Conservation (phyloP, 352 stramenopile species). For the Sclerospora graminicola region DNA sequence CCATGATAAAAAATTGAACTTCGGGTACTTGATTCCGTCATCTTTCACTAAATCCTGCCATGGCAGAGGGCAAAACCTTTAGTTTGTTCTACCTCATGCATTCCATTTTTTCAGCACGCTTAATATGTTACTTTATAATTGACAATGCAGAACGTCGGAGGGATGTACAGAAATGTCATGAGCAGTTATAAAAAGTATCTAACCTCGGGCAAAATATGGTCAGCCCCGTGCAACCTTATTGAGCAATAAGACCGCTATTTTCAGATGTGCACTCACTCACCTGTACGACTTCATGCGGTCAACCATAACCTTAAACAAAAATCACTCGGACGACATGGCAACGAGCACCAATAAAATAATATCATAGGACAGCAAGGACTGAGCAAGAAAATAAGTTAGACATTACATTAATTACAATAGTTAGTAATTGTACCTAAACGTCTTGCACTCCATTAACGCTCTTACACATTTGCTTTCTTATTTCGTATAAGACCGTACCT, state of each 20-base stretch:
- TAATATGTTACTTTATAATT: conserved; percentile 74
- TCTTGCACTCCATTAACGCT: too few species aligned
- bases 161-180: conserved; percentile 85
- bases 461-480: too few species aligned
- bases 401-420: neutral
- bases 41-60: conserved; percentile 75
- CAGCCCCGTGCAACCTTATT: too few species aligned
- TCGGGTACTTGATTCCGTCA: conserved; percentile 76
- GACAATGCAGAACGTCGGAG: conserved; percentile 78
- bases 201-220: neutral
- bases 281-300: conserved; percentile 86
- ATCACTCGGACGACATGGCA: conserved; percentile 69
- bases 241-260: too few species aligned
- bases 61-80: conserved; percentile 1
- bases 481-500: conserved; percentile 26
- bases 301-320: conserved; percentile 85
- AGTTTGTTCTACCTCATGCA: neutral
- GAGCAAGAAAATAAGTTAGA: neutral
- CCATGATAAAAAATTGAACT: conserved; percentile 83
- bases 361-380: conserved; percentile 71
- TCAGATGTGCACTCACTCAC: conserved; percentile 16
- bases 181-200: conserved; percentile 86
- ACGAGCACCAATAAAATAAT: conserved; percentile 66
- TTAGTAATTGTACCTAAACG: neutral
- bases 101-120: conserved; percentile 8